Evolutionary conservation across 768 basidiomycete genomes (phyloP).

Genomic region (Phanerochaete carnosa): DNA sequence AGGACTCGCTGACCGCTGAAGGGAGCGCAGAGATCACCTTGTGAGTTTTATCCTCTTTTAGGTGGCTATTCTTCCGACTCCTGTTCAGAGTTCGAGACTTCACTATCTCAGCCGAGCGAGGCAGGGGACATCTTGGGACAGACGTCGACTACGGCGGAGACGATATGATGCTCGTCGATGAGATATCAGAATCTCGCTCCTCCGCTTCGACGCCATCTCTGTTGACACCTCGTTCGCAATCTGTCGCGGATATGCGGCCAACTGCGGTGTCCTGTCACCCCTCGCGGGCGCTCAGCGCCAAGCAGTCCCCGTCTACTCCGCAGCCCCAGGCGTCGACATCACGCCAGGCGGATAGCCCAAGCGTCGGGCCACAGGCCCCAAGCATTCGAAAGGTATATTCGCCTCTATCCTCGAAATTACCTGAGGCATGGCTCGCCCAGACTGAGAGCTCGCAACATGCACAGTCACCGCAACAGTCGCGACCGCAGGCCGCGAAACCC

Average conservation of each 20-base stretch:
- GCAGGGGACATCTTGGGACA: not conserved
- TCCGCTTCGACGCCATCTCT: not conserved
- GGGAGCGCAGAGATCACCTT: slow-evolving; percentile 13
- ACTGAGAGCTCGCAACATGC: not conserved
- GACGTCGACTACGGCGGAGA: slow-evolving; percentile 1
- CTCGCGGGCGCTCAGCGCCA: not conserved
- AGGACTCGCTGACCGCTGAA: slow-evolving; percentile 13
- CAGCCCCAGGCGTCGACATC: not conserved
- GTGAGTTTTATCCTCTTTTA: slow-evolving; percentile 6
- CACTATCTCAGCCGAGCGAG: not conserved
- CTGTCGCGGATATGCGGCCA: not conserved
- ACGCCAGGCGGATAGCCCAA: not conserved
- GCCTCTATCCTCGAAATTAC: not conserved
- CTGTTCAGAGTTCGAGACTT: slow-evolving; percentile 3
- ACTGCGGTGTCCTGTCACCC: not conserved
- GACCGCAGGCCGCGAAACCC: not conserved
- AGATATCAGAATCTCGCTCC: not conserved
- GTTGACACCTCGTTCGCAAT: not conserved
- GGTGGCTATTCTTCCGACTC: not conserved
- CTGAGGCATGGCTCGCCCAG: not conserved
- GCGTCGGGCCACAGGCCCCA: not conserved
- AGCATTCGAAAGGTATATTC: not conserved
- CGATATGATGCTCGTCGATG: slow-evolving; percentile 9
- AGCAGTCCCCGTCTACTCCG: not conserved
- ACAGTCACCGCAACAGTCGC: not conserved